Evolutionary conservation across 352 stramenopile species (phyloP), one percentile per base, ranked within the genome.

Genomic region (Peronospora destructor): DNA sequence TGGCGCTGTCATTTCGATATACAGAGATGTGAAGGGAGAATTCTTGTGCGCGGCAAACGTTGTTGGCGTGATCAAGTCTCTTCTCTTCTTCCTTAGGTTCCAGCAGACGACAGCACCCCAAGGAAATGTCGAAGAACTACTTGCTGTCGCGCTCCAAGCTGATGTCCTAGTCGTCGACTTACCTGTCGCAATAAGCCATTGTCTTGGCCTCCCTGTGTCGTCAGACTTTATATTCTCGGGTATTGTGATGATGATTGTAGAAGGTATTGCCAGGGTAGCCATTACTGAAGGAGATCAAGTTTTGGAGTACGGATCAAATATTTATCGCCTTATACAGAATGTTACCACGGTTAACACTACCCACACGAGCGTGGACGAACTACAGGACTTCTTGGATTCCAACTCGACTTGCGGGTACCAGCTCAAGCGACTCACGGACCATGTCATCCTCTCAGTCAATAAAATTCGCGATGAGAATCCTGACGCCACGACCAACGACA

Each of bases 1-100:
- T 7, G 51, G 57, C 11, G 10, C 35, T 8, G 33, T 65, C 14
- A 14, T 49, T 17, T 40, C 35, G 9, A 16, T 45, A 2, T 53
- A 51, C 16, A 29, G 53, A 7, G 33, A 26, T 7, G 13, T 23
- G 14, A 44, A 38, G 29, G 12, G 36, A 10, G 36, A 61, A 13
- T 61, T 61, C 32, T 49, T 57, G n/a, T 65, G 57, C 13, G 51
- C 45, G 25, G 41, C 45, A 30, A 65, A 57, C 6, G 17, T 65
- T 10, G 42, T 65, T 11, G 51, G 45, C 19, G 57, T 61, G 14
- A 40, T 61, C 10, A 34, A 51, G 38, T 60, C 50, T 11, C 33
- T 64, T 2, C 8, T 55, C 23, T 60, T 56, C 30, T 64, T 49
- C 29, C 34, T 60, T 29, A 32, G 56, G 16, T 60, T 56, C 12